Base-by-base conservation (phyloP, 371 early-diverging fungal genomes). In the Vittaforma corneae region DNA sequence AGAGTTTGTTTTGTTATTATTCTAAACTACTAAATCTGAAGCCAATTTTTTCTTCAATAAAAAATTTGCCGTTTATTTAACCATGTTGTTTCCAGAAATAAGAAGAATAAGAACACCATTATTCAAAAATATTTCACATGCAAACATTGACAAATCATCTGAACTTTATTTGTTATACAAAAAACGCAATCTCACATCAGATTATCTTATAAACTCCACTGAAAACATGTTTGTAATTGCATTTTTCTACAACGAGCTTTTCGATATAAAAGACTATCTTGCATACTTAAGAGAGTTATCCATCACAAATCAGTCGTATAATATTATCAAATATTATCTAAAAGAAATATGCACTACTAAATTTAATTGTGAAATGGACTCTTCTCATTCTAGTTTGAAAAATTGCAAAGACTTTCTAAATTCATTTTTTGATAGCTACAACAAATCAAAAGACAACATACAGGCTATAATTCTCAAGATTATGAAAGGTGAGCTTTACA, bases 181-280 rank as follows among this genome's bases (percentile, higher is more conserved):
- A 24, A 51, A 24, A 11, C 11, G 22, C 33, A 51, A 11, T 32
- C 28, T 51, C 16, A 51, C 51, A 24, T 11, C 11, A 24, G 24
- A 51, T 11, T 24, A 28, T 11, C 51, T 56, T 34, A n/a, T 56
- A 11, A 9, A n/a, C 45, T 56, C 56, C 6, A 20, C 6, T 32
- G 56, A 56, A 26, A 32, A 56, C 26, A 6, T 32, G 9, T 32
- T 42, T 26, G 9, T 42, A 9, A 42, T 45, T 11, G 56, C 56
- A 11, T 56, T 45, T 42, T 56, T 46, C 45, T 56, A 40, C 45
- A 50, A 34, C 34, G 26, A 42, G n/a, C 6, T 6, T 9, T 56
- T 45, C 45, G 20, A 56, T 42, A 56, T 56, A n/a, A 42, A 40
- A 11, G 42, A 56, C 45, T 56, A 45, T 56, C 35, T 56, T 29